Evolutionary conservation across 2,329 filamentous ascomycete genomes (phyloP).

Genomic region (Bipolaris gigantea): DNA sequence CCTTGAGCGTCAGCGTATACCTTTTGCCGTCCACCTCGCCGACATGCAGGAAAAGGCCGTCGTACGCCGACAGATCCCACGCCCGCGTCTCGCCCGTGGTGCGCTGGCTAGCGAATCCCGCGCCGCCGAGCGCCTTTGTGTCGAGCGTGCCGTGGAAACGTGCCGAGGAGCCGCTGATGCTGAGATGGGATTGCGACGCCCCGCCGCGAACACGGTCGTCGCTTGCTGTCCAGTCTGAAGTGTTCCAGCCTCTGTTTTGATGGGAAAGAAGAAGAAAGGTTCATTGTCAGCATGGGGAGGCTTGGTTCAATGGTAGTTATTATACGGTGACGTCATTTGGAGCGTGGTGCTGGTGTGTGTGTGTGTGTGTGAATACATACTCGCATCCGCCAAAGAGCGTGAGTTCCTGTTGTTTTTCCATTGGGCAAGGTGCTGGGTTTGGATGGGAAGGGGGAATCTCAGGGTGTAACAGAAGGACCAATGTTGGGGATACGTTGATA

Average conservation of each 20-base stretch:
- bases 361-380: no score
- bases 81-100: conserved; percentile 59
- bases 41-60: conserved; percentile 62
- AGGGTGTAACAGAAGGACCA: background rate
- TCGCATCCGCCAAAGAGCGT: conserved; percentile 37
- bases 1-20: conserved; percentile 77
- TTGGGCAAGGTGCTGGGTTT: conserved; percentile 4
- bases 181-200: conserved; percentile 60
- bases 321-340: no score
- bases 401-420: conserved; percentile 24
- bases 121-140: conserved; percentile 73
- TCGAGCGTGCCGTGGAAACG: conserved; percentile 71
- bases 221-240: conserved; percentile 65
- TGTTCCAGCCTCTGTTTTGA: conserved; percentile 59
- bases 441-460: background rate
- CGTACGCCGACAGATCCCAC: conserved; percentile 67
- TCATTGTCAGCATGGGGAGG: background rate
- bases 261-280: no score
- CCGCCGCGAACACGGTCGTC: conserved; percentile 81
- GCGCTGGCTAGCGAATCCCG: conserved; percentile 79
- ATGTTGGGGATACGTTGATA: background rate
- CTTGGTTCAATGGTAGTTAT: background rate
- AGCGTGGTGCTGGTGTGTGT: background rate
- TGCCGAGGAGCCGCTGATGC: conserved; percentile 46
- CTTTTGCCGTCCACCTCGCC: conserved; percentile 62